Conservation (phyloP, 768 basidiomycete genomes). For the Daedaleopsis sinensis region DNA sequence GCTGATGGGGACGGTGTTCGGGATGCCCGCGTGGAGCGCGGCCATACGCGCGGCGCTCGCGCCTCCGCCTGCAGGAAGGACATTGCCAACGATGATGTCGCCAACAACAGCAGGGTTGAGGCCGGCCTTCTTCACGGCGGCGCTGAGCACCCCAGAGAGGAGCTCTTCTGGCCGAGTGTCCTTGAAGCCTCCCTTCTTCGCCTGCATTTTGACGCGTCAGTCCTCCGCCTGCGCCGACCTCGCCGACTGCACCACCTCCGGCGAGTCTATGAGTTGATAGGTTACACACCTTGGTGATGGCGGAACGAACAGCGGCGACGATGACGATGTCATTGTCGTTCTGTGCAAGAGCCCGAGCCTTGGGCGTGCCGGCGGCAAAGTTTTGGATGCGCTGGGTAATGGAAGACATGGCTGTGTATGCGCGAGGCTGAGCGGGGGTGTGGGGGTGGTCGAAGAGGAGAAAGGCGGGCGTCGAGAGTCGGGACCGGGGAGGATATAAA, state of each 20-base stretch:
- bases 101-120: slow-evolving; percentile 85
- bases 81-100: slow-evolving; percentile 86
- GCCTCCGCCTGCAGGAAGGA: slow-evolving; percentile 85
- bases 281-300: slow-evolving; percentile 78
- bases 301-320: slow-evolving; percentile 84
- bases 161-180: slow-evolving; percentile 85
- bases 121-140: slow-evolving; percentile 64
- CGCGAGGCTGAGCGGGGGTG: not conserved
- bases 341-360: slow-evolving; percentile 67
- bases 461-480: not conserved
- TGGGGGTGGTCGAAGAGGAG: not conserved
- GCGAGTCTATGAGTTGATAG: slow-evolving; percentile 14
- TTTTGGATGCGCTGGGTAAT: slow-evolving; percentile 25
- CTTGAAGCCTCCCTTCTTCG: slow-evolving; percentile 88
- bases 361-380: slow-evolving; percentile 42
- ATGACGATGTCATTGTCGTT: slow-evolving; percentile 89
- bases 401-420: slow-evolving; percentile 21
- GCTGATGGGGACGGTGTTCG: slow-evolving; percentile 70
- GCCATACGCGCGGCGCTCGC: slow-evolving; percentile 86
- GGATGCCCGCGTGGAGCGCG: slow-evolving; percentile 83
- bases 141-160: slow-evolving; percentile 74
- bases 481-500: not conserved
- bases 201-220: slow-evolving; percentile 42
- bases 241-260: not conserved
- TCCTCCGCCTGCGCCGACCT: not conserved